phyloP scores from a whole-genome alignment of 2,329 filamentous ascomycete species.

The Alternaria longipes region DNA sequence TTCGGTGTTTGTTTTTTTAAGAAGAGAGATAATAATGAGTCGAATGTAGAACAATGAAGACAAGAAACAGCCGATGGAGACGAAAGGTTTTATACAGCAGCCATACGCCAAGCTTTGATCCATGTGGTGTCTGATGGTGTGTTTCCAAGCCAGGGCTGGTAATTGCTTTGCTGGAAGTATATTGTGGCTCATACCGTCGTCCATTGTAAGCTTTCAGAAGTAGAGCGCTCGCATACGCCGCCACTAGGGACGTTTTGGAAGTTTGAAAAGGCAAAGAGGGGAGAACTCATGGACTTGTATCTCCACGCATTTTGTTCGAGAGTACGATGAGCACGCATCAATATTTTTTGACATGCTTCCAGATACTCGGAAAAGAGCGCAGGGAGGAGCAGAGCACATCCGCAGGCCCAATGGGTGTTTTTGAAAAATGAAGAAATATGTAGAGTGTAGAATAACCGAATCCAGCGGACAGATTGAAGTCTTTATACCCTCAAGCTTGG shows the following conservation, averaged over 20 bases:
- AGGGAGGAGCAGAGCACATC: too few relatives aligned
- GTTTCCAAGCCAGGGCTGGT: background rate
- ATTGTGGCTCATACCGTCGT: background rate
- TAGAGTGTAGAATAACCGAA: background rate
- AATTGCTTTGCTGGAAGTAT: background rate
- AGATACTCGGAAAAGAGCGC: too few relatives aligned
- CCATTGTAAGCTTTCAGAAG: too few relatives aligned
- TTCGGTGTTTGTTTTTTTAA: too few relatives aligned
- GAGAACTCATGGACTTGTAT: too few relatives aligned
- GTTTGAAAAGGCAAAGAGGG: too few relatives aligned
- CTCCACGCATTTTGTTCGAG: fast-evolving
- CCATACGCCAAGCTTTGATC: background rate
- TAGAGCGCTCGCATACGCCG: background rate
- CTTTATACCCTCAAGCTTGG: background rate
- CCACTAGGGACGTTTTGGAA: too few relatives aligned
- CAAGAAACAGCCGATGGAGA: too few relatives aligned
- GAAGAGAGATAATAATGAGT: background rate
- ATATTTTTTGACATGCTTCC: too few relatives aligned
- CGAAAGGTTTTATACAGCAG: background rate
- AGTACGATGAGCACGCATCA: too few relatives aligned
- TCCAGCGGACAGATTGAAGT: background rate
- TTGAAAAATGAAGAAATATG: background rate
- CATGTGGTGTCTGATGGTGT: fast-evolving
- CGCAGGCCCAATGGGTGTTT: too few relatives aligned
- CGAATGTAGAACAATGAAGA: background rate